Evolutionary conservation across 148 eudicot genomes (phyloP).

Genomic region (Diospyros kaki): DNA sequence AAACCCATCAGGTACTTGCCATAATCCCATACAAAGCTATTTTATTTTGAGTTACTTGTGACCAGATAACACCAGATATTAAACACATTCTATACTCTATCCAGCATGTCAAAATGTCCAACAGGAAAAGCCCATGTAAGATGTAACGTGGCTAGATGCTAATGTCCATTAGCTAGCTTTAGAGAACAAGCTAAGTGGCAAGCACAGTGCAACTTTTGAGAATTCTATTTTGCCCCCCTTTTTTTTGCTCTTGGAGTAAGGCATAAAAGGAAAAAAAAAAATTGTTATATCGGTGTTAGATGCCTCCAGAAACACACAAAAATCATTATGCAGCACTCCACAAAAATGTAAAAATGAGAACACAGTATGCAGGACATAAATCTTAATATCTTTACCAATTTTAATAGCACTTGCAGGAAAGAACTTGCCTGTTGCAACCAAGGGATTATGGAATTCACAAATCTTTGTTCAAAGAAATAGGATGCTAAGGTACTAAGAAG

Average conservation of each 20-base stretch:
- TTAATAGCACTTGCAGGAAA: background rate
- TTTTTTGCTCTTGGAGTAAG: background rate
- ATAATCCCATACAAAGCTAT: too few relatives aligned
- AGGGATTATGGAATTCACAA: constrained; percentile 53
- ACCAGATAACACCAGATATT: too few relatives aligned
- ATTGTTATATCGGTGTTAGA: background rate
- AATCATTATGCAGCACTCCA: background rate
- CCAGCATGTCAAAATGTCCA: too few relatives aligned
- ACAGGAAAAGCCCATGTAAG: too few relatives aligned
- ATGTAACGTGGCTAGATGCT: too few relatives aligned
- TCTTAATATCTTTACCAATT: background rate
- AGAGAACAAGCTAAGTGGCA: too few relatives aligned
- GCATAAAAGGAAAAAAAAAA: background rate
- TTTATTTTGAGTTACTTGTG: too few relatives aligned
- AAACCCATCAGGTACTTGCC: too few relatives aligned
- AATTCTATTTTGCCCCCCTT: background rate
- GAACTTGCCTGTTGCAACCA: constrained; percentile 84
- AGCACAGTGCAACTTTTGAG: too few relatives aligned
- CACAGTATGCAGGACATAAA: background rate
- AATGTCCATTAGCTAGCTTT: too few relatives aligned
- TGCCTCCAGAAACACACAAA: background rate
- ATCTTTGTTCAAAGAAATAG: constrained; percentile 48
- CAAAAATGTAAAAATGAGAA: background rate
- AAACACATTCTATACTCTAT: too few relatives aligned
- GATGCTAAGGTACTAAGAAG: constrained; percentile 51